A percentile compares a stretch with the other conserved stretches of the same genome.
These are phyloP conservation scores for Epichloe sp. DNA, from an alignment of 2,329 filamentous ascomycete species.

Conservation along the genomic window DNA sequence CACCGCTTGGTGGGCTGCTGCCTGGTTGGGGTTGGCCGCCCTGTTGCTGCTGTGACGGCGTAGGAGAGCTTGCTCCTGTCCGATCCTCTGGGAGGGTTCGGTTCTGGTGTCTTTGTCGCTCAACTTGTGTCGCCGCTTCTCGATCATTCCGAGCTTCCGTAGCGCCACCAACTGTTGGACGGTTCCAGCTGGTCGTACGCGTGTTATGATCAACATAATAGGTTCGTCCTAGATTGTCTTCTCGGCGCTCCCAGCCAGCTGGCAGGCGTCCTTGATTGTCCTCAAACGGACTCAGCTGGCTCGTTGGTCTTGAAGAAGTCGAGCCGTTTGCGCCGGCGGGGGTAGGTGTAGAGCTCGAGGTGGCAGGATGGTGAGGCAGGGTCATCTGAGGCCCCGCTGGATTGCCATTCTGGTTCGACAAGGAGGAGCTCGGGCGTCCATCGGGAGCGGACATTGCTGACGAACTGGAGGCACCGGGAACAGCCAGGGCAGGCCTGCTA, in stretches of 20 bases:
- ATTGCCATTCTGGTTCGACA: conserved; percentile 35
- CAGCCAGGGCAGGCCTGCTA: conserved; percentile 32
- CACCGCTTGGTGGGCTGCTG: conserved; percentile 12
- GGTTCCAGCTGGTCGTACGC: conserved; percentile 88
- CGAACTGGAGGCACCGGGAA: conserved; percentile 30
- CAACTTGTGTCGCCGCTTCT: conserved; percentile 83
- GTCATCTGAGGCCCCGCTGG: conserved; percentile 26
- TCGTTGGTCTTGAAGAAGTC: conserved; percentile 19
- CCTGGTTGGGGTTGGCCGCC: conserved; percentile 27
- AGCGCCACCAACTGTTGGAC: conserved; percentile 68
- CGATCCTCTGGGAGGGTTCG: conserved; percentile 91
- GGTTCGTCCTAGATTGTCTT: conserved; percentile 87
- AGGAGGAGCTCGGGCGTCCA: conserved; percentile 39
- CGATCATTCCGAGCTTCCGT: conserved; percentile 59
- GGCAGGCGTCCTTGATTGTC: conserved; percentile 89
- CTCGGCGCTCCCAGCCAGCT: conserved; percentile 87
- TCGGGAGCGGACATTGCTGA: conserved; percentile 32
- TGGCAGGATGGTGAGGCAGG: conserved; percentile 34
- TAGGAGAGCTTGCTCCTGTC: conserved; percentile 85
- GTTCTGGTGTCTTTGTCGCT: conserved; percentile 88
- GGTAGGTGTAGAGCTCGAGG: conserved; percentile 27
- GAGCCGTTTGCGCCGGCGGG: conserved; percentile 17
- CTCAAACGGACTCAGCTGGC: conserved; percentile 76
- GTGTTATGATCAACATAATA: conserved; percentile 99
- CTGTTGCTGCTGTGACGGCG: conserved; percentile 43